These are phyloP conservation scores for Neonectria hederae DNA, from an alignment of 2,329 filamentous ascomycete species.

Conservation along the genomic window DNA sequence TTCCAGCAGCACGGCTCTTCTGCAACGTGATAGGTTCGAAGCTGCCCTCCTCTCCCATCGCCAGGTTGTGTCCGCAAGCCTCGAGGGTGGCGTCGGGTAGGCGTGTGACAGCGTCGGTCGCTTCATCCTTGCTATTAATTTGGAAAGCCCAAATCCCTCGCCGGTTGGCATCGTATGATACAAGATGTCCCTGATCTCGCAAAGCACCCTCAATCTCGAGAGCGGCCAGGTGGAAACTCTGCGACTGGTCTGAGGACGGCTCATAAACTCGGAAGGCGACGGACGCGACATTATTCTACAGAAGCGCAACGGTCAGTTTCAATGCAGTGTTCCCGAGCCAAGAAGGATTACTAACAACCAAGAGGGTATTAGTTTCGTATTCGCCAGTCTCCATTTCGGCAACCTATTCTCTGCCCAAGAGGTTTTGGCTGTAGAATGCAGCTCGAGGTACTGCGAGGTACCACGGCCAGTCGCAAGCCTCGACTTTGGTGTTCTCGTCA, in stretches of 20 bases:
- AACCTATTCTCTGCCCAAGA: slow-evolving; percentile 43
- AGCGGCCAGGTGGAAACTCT: slow-evolving; percentile 56
- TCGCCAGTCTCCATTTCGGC: slow-evolving; percentile 71
- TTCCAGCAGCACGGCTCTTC: slow-evolving; percentile 53
- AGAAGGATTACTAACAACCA: slow-evolving; percentile 58
- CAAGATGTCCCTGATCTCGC: slow-evolving; percentile 62
- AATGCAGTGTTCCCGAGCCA: not conserved
- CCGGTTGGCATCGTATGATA: slow-evolving; percentile 61
- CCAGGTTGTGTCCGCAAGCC: slow-evolving; percentile 55
- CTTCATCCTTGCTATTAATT: slow-evolving; percentile 54
- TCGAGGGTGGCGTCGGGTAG: slow-evolving; percentile 54
- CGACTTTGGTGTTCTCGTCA: slow-evolving; percentile 19
- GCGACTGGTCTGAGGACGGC: slow-evolving; percentile 54
- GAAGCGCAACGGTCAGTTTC: slow-evolving; percentile 30
- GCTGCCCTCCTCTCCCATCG: slow-evolving; percentile 58
- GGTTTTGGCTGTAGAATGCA: slow-evolving; percentile 41
- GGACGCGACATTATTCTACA: slow-evolving; percentile 65
- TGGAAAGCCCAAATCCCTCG: slow-evolving; percentile 66
- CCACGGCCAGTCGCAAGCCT: slow-evolving; percentile 33
- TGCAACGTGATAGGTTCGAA: slow-evolving; percentile 61
- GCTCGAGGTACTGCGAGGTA: slow-evolving; percentile 35
- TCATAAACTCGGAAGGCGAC: slow-evolving; percentile 66
- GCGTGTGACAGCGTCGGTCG: slow-evolving; percentile 33
- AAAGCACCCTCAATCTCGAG: slow-evolving; percentile 62
- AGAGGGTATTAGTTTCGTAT: slow-evolving; percentile 69